Evolutionary conservation across 768 basidiomycete species (phyloP), one percentile per base, ranked within the genome.

Genomic region (Tylopilus balloui): DNA sequence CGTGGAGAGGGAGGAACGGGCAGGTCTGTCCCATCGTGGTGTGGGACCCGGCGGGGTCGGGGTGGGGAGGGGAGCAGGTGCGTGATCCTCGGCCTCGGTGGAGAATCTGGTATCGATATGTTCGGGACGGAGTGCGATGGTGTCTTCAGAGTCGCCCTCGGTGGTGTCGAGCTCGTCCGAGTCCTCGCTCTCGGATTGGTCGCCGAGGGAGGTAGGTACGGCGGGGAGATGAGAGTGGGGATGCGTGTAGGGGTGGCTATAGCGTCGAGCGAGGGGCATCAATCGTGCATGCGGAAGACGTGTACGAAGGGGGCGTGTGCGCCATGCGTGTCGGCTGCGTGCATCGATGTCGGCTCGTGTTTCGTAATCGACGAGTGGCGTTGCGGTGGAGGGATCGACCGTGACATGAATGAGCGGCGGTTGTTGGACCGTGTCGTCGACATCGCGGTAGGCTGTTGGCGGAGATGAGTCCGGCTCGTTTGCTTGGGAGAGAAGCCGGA

Each of bases 401-500:
- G 50, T 8, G 25, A 48, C 32, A 14, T 21, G 44, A 5, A 36
- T 7, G 4, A 27, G 44, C 6, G 20, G 8, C 2, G 48, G 23
- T 1, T 44, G 50, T 17, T 42, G 34, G 8, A 42, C 32, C 2
- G 45, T 12, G 20, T 51, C 42, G 8, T 61, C 46, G 1, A 13
- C 25, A 13, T 62, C 55, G 7, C 45, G 50, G 19, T 63, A 57
- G 1, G 32, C 36, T 2, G 48, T 28, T 2, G 45, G 29, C 6
- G 24, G 23, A 14, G 53, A 37, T 13, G 49, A 1, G 3, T 57
- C 55, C 13, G 47, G 48, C 11, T 60, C 54, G 19, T 58, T 41
- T 2, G 31, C 86, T 48, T 78, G 79, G 0, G 88, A 78, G 8
- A 96, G 76, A 0, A 95, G 74, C 42, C 77, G 79, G n/a, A 96